phyloP scores from a whole-genome alignment of 768 basidiomycete species.

The Podaxis sp. region DNA sequence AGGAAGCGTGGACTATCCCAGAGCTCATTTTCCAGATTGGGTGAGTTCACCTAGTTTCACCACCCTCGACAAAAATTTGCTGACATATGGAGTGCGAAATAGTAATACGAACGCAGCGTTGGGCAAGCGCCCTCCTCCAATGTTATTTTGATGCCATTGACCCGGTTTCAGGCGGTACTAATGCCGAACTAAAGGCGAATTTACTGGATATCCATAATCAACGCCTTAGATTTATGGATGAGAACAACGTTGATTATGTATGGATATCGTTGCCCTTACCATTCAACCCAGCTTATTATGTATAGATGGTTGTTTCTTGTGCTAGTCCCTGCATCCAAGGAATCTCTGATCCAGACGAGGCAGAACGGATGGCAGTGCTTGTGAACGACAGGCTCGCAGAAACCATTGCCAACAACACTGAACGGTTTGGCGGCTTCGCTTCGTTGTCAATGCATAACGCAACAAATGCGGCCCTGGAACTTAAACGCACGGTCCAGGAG shows the following conservation, averaged over 20 bases:
- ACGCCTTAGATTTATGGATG: conserved; percentile 35
- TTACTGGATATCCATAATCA: conserved; percentile 40
- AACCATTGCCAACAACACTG: conserved; percentile 37
- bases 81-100: background rate
- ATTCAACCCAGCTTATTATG: background rate
- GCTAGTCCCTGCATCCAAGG: conserved; percentile 39
- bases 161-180: conserved; percentile 27
- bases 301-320: conserved; percentile 41
- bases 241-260: conserved; percentile 38
- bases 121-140: conserved; percentile 15
- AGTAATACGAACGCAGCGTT: conserved; percentile 22
- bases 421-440: conserved; percentile 42
- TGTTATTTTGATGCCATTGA: background rate
- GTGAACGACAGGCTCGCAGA: conserved; percentile 38
- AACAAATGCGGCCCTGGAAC: conserved; percentile 37
- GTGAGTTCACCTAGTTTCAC: conserved; percentile 18
- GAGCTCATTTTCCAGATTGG: conserved; percentile 28
- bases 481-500: conserved; percentile 38
- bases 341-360: conserved; percentile 32
- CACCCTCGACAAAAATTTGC: background rate
- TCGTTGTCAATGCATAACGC: conserved; percentile 46
- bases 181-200: conserved; percentile 30
- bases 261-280: background rate
- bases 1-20: conserved; percentile 41
- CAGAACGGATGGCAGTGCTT: conserved; percentile 32